Percentiles rank a stretch among this genome's conserved stretches.
Evolutionary conservation across 192 early-diverging fungal genomes (phyloP).

Genomic region (Rhizoclosmatium globosum): DNA sequence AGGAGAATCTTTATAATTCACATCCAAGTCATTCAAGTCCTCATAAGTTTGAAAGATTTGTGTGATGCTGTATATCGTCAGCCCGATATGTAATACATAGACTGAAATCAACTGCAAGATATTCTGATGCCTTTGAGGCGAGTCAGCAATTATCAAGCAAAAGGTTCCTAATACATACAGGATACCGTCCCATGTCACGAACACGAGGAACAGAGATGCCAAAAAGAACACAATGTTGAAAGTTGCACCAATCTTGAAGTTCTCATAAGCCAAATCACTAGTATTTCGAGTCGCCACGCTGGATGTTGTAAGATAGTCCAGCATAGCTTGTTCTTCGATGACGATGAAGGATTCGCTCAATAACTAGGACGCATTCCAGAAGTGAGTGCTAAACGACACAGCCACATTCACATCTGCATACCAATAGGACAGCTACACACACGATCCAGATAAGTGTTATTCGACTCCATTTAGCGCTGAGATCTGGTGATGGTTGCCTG

Average conservation of each 20-base stretch:
- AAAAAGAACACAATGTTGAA: background rate
- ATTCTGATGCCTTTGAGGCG: conserved; percentile 1
- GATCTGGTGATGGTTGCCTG: no score
- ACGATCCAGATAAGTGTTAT: no score
- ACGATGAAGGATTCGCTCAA: no score
- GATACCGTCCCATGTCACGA: conserved; percentile 6
- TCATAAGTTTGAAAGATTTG: conserved; percentile 2
- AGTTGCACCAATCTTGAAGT: background rate
- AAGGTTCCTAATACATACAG: background rate
- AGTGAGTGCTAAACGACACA: no score
- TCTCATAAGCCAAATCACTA: background rate
- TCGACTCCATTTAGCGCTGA: no score
- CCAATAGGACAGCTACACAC: no score
- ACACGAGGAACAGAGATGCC: background rate
- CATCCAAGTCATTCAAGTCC: background rate
- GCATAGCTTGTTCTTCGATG: no score
- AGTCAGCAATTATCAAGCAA: background rate
- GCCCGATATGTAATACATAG: background rate
- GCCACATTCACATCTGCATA: no score
- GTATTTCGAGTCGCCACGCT: no score
- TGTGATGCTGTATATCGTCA: background rate
- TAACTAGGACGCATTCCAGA: no score
- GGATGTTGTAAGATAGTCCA: no score
- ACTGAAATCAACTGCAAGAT: conserved; percentile 11
- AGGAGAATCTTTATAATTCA: background rate